Evolutionary conservation across 2,329 filamentous ascomycete genomes (phyloP), one percentile per base, ranked within the genome.

Genomic region (Bimuria novae-zelandiae): DNA sequence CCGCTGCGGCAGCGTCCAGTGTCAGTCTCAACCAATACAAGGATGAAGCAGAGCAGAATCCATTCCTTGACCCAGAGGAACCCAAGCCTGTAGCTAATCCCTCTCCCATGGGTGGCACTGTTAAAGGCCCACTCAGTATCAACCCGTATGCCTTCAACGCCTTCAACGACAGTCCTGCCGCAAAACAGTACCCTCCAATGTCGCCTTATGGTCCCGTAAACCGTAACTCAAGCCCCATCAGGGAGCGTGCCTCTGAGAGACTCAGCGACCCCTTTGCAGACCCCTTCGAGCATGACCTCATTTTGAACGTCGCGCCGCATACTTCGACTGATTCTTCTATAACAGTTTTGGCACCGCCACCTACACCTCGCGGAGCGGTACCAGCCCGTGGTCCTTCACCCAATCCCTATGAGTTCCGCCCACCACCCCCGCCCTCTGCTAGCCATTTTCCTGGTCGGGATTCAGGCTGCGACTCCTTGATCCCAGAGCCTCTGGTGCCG

Each of bases 311-410:
- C 5, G 64, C 67, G 17, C 35, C 62, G 19, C 53, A 61, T 22
- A 63, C 63, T 7, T 67, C 70, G 39, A 70, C 68, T 3, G 62
- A 62, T 14, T 62, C 70, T 25, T 69, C 63, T 5, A 63, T 68
- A 11, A 55, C 64, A 0, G 51, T 71, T 4, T 22, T 62, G 5
- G 64, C 64, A 16, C 55, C 65, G 32, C 53, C 63, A 19, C 56
- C 63, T 27, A 61, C 62, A 10, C 59, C 61, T n/a, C 59, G 57
- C 30, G 55, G 54, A 16, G 44, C 57, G n/a, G 39, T 54, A 7
- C 49, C 44, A 33, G 51, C 54, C 27, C 45, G 59, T 49, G 6
- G 39, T 19, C 43, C 55, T 32, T n/a, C 48, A 4, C 40, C 35
- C 12, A 29, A 51, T n/a, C 44, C 51, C 36, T 43, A 51, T 42